Base-by-base conservation (phyloP, 106 monocot genomes). In the Gastrodia elata region DNA sequence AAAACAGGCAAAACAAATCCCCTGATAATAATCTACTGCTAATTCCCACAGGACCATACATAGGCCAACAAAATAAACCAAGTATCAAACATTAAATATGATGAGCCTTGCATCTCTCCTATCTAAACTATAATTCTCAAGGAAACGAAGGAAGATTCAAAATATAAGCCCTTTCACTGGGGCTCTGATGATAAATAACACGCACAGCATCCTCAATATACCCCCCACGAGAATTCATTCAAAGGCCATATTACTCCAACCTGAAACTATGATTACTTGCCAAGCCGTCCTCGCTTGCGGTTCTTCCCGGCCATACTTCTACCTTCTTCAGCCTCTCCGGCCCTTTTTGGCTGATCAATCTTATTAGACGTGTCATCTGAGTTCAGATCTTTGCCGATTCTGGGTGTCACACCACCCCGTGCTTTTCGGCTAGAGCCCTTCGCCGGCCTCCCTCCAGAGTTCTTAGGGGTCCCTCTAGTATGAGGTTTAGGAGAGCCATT, bases 201-300 rank as follows among this genome's bases (percentile, higher is more conserved):
- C n/a, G n/a, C n/a, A n/a, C 22, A 52, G 52, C 52, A 52, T n/a
- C 18, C 22, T 22, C 46, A 46, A 52, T n/a, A n/a, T n/a, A n/a
- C n/a, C n/a, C 20, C 52, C 52, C 52, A 22, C 22, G 52, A 52
- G 22, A 5, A 52, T 52, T 52, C 52, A n/a, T 14, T n/a, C n/a
- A 44, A 22, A 61, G 61, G 30, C 30, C 61, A 61, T 32, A 61
- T 61, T 61, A 61, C 61, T 32, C 61, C 32, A 61, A 61, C 7
- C 6, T 14, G 30, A 27, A 27, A 32, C 32, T 13, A 32, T 13
- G 61, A 61, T 28, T 61, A 61, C 61, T 32, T 61, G 61, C 61
- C 61, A 13, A 10, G 11, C 61, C 30, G 8, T 61, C 61, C 61
- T 1, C 61, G 61, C 61, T 61, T 61, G 61, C 61, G 61, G 13